These are phyloP conservation scores for Fusarium devonianum DNA, from an alignment of 2,329 filamentous ascomycete species.

Conservation along the genomic window DNA sequence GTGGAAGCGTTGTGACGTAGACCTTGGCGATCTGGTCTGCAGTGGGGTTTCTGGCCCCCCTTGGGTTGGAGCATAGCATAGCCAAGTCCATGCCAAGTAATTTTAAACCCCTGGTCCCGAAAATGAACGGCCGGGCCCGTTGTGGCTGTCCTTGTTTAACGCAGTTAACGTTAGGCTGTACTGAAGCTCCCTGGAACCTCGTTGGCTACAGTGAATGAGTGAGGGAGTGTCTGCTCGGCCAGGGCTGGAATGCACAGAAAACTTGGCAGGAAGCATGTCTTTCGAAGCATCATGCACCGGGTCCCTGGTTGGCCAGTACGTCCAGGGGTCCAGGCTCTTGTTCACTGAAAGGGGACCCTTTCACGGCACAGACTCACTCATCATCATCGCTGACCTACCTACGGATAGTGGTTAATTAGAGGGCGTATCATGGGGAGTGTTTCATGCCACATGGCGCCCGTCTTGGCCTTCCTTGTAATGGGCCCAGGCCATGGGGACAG, in stretches of 20 bases:
- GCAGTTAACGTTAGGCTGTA: not conserved
- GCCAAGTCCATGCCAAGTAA: conserved; percentile 26
- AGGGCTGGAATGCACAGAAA: conserved; percentile 1
- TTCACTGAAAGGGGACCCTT: conserved; percentile 1
- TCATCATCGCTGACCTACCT: no score
- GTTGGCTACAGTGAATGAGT: not conserved
- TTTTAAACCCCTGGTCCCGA: conserved; percentile 11
- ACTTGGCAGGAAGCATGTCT: conserved; percentile 23
- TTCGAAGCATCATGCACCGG: not conserved
- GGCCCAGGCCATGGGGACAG: not conserved
- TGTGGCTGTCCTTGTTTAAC: conserved; percentile 16
- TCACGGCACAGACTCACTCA: no score
- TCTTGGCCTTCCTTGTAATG: not conserved
- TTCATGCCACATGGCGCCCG: conserved; percentile 7
- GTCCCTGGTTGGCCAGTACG: conserved; percentile 10
- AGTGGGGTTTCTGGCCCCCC: not conserved
- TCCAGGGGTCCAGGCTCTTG: not conserved
- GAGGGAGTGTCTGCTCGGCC: not conserved
- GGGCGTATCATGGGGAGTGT: no score
- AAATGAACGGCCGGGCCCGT: conserved; percentile 30
- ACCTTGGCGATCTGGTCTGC: conserved; percentile 9
- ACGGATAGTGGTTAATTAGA: no score
- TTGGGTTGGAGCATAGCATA: not conserved
- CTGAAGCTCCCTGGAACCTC: not conserved
- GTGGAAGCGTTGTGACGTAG: conserved; percentile 24